Evolutionary conservation across 306 rosid genomes (phyloP).

Genomic region (Castanea crenata): DNA sequence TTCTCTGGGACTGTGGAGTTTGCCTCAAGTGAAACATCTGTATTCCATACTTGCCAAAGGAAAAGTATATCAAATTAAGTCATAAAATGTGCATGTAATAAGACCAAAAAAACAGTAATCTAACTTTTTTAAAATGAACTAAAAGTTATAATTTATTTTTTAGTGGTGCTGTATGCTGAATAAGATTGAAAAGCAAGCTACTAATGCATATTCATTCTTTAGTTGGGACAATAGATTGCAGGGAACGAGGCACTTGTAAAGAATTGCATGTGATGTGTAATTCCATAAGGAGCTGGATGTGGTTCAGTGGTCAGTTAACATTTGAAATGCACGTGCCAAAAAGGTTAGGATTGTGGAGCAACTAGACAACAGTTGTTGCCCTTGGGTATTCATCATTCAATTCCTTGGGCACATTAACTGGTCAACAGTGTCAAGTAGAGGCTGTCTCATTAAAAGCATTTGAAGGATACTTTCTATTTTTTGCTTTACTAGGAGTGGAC

Average conservation of each 20-base stretch:
- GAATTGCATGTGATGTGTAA: background rate
- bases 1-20: background rate
- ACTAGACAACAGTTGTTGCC: too few relatives aligned
- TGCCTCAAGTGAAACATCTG: background rate
- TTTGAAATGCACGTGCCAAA: too few relatives aligned
- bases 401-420: background rate
- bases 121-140: background rate
- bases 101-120: background rate
- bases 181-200: background rate
- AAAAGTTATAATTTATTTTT: background rate
- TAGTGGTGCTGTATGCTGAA: background rate
- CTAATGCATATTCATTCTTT: background rate
- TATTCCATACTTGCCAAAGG: background rate
- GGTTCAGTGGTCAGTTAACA: background rate
- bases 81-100: background rate
- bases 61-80: background rate
- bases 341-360: too few relatives aligned
- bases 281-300: background rate
- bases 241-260: background rate
- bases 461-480: background rate
- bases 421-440: background rate
- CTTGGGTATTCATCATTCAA: background rate
- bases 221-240: background rate
- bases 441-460: background rate
- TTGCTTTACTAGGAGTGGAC: background rate